Conservation (phyloP, 2,329 filamentous ascomycete species). For the Neophaeococcomyces mojaviensis region DNA sequence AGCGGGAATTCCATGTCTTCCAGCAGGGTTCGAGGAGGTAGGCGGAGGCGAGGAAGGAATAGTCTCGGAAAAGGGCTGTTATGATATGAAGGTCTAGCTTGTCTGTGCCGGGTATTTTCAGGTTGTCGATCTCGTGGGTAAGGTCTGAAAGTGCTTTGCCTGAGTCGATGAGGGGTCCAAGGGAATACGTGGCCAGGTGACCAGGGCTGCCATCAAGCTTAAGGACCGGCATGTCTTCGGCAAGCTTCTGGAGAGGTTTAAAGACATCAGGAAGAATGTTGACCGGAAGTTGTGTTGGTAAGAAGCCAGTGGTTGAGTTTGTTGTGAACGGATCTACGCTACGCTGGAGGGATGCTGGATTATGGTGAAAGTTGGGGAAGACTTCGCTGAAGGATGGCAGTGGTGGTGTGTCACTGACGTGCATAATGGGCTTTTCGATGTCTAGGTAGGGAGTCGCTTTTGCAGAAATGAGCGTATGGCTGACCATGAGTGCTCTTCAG, state of each 20-base stretch:
- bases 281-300: slow-evolving; percentile 34
- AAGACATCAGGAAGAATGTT: slow-evolving; percentile 64
- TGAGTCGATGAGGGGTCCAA: slow-evolving; percentile 67
- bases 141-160: slow-evolving; percentile 63
- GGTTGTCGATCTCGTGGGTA: slow-evolving; percentile 63
- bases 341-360: slow-evolving; percentile 33
- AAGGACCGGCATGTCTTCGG: slow-evolving; percentile 71
- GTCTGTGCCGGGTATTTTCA: slow-evolving; percentile 42
- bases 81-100: slow-evolving; percentile 61
- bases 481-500: neutral
- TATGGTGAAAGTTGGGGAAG: slow-evolving; percentile 39
- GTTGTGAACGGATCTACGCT: slow-evolving; percentile 42
- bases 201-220: slow-evolving; percentile 66
- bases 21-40: slow-evolving; percentile 91
- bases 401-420: slow-evolving; percentile 16
- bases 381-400: slow-evolving; percentile 31
- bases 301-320: slow-evolving; percentile 39
- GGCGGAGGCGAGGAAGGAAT: slow-evolving; percentile 80
- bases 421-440: neutral
- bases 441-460: slow-evolving; percentile 1
- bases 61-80: slow-evolving; percentile 85
- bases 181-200: slow-evolving; percentile 63
- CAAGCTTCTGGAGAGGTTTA: slow-evolving; percentile 60
- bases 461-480: neutral
- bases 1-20: slow-evolving; percentile 52